Conservation (phyloP, 192 early-diverging fungal genomes). For the Polychytrium aggregatum region DNA sequence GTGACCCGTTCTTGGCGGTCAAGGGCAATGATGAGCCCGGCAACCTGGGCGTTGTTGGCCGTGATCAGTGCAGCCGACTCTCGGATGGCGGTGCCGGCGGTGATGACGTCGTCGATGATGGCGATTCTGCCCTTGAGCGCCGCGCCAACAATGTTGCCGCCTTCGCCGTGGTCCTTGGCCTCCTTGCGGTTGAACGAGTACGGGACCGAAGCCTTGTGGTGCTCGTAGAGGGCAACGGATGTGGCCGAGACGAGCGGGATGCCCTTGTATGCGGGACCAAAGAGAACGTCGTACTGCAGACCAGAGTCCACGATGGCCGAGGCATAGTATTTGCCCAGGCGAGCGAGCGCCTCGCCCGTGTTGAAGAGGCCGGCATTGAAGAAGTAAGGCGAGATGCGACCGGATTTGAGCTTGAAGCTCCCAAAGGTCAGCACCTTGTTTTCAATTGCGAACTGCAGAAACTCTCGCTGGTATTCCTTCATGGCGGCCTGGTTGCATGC, state of each 20-base stretch:
- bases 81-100: slow-evolving; percentile 96
- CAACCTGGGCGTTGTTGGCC: slow-evolving; percentile 54
- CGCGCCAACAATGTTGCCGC: slow-evolving; percentile 88
- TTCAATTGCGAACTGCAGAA: slow-evolving; percentile 81
- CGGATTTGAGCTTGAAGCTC: slow-evolving; percentile 83
- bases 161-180: slow-evolving; percentile 98
- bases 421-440: slow-evolving; percentile 86
- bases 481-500: too few relatives aligned
- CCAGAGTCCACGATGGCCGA: slow-evolving; percentile 61
- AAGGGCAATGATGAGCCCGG: slow-evolving; percentile 83
- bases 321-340: slow-evolving; percentile 85
- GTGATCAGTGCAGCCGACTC: slow-evolving; percentile 78
- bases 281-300: slow-evolving; percentile 74
- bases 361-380: slow-evolving; percentile 97
- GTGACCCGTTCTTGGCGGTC: slow-evolving; percentile 78
- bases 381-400: slow-evolving; percentile 94
- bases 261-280: slow-evolving; percentile 99
- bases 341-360: slow-evolving; percentile 69
- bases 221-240: slow-evolving; percentile 60
- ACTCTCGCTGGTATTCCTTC: slow-evolving; percentile 73
- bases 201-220: slow-evolving; percentile 53
- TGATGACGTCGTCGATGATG: slow-evolving; percentile 96
- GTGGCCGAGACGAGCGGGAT: slow-evolving; percentile 84
- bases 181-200: slow-evolving; percentile 98
- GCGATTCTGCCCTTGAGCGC: slow-evolving; percentile 58